phyloP scores from a whole-genome alignment of 441 rosid species.

The Populus hybrid region DNA sequence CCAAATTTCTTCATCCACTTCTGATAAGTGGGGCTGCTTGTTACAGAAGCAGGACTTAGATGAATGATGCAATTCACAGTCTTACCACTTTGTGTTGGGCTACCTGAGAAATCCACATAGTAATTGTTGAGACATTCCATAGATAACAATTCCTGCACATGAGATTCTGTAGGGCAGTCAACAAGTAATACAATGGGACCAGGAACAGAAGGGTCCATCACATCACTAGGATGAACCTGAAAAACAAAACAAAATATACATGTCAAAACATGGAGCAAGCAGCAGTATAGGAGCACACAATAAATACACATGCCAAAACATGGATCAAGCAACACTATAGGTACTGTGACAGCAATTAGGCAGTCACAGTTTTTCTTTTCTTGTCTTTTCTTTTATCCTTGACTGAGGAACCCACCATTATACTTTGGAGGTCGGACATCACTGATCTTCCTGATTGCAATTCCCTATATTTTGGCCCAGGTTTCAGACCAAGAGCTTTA shows the following conservation, averaged over 20 bases:
- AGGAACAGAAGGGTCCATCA: slow-evolving; percentile 87
- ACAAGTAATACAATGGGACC: slow-evolving; percentile 86
- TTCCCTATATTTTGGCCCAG: slow-evolving; percentile 76
- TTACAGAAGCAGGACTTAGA: slow-evolving; percentile 69
- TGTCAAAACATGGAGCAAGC: slow-evolving; percentile 4
- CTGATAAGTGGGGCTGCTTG: slow-evolving; percentile 52
- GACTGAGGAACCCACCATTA: slow-evolving; percentile 46
- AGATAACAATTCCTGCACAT: slow-evolving; percentile 47
- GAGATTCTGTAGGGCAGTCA: slow-evolving; percentile 88
- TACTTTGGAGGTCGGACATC: slow-evolving; percentile 60
- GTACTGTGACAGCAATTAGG: no score
- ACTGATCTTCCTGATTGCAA: slow-evolving; percentile 83
- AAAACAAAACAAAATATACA: background rate
- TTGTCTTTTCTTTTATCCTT: background rate
- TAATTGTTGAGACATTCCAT: slow-evolving; percentile 46
- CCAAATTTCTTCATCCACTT: slow-evolving; percentile 80
- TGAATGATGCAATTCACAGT: slow-evolving; percentile 74
- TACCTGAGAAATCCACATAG: slow-evolving; percentile 33
- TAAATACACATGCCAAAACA: background rate
- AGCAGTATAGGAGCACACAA: slow-evolving; percentile 14
- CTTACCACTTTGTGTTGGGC: slow-evolving; percentile 33
- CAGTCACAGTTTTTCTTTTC: no score
- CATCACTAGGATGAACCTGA: slow-evolving; percentile 90
- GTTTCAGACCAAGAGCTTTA: slow-evolving; percentile 66
- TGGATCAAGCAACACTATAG: background rate